Percentiles rank a stretch among this genome's conserved stretches.
Evolutionary conservation across 345 rosid species (phyloP).

Genomic region (Citrus reticulata): DNA sequence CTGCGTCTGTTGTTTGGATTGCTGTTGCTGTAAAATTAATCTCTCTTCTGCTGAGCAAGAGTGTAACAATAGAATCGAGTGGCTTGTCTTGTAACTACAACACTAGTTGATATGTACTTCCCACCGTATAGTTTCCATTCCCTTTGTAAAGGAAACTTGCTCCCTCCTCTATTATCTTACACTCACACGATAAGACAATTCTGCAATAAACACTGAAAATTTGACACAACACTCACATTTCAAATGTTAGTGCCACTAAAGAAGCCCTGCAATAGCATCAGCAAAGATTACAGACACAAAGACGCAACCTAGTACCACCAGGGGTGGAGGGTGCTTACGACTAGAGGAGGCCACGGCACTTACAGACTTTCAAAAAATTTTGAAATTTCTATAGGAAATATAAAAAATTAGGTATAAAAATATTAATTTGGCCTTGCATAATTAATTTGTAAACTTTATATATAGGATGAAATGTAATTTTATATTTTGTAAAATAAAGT

Average conservation of each 20-base stretch:
- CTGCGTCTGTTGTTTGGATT: constrained; percentile 27
- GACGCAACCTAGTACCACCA: neutral
- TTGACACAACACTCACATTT: neutral
- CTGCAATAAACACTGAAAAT: neutral
- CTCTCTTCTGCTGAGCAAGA: constrained; percentile 14
- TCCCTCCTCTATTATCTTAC: neutral
- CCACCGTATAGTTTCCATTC: neutral
- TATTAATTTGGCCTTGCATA: too few relatives aligned
- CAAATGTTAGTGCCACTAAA: neutral
- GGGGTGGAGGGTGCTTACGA: too few relatives aligned
- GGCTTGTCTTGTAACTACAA: constrained; percentile 6
- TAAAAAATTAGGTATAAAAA: too few relatives aligned
- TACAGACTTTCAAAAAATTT: too few relatives aligned
- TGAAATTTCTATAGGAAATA: too few relatives aligned
- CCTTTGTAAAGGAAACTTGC: neutral
- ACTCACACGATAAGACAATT: neutral
- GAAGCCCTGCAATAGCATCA: neutral
- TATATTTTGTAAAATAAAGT: too few relatives aligned
- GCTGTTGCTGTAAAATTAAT: constrained; percentile 24
- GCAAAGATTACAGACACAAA: neutral
- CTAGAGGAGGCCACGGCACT: too few relatives aligned
- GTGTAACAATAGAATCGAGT: constrained; percentile 15
- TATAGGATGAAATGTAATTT: too few relatives aligned
- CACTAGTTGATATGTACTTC: neutral
- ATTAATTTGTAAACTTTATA: too few relatives aligned